Evolutionary conservation across 768 basidiomycete genomes (phyloP).

Genomic region (Tricholoma terreum): DNA sequence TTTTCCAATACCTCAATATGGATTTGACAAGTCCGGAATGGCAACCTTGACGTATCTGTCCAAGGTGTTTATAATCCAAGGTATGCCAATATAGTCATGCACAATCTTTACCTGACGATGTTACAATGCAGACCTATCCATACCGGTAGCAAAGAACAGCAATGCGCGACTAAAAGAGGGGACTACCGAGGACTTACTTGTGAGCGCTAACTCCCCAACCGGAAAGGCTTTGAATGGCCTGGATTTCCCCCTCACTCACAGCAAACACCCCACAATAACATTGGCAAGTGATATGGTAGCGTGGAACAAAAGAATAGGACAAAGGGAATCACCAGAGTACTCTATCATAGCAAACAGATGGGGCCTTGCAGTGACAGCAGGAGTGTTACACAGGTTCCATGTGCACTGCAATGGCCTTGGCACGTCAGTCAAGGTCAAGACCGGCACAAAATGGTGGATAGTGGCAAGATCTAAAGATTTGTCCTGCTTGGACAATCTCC

Average conservation of each 20-base stretch:
- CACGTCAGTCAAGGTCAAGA: neutral
- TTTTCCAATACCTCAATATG: neutral
- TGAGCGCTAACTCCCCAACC: neutral
- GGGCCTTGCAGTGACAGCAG: conserved; percentile 2
- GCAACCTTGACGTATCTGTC: neutral
- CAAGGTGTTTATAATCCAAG: neutral
- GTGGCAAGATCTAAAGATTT: conserved; percentile 1
- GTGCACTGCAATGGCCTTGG: neutral
- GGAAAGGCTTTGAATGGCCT: neutral
- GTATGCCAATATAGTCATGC: neutral
- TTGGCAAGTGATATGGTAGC: neutral
- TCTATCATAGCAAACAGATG: neutral
- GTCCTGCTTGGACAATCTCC: neutral
- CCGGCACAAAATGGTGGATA: conserved; percentile 4
- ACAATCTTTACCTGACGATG: too few species aligned
- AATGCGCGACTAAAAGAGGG: neutral
- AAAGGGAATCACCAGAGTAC: neutral
- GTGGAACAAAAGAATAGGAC: neutral
- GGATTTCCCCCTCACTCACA: neutral
- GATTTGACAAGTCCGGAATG: neutral
- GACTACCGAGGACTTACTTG: neutral
- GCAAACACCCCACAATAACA: neutral
- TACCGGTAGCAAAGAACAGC: too few species aligned
- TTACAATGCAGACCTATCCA: too few species aligned
- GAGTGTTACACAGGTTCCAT: neutral